Percentiles rank a stretch among this genome's conserved stretches.
phyloP scores from a whole-genome alignment of 257 asterid genomes.

The Penstemon eatonii region DNA sequence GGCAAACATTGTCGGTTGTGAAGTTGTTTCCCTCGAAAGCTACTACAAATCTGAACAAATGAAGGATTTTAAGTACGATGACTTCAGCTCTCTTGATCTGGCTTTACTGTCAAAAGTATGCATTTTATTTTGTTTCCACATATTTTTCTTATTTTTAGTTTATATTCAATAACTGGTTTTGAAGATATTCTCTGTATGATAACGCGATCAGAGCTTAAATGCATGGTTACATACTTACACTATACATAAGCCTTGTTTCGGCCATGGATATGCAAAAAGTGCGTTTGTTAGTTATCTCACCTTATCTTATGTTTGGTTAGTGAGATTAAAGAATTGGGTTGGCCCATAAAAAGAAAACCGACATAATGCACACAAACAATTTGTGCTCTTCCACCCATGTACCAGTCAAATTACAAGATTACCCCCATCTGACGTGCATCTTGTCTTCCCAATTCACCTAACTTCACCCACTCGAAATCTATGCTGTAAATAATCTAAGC shows the following conservation, averaged over 20 bases:
- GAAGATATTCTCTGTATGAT: conserved; percentile 20
- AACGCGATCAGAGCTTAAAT: conserved; percentile 17
- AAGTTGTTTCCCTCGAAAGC: conserved; percentile 97
- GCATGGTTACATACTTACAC: conserved; percentile 15
- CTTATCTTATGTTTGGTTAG: too few relatives aligned
- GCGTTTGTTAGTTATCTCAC: too few relatives aligned
- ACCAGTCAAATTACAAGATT: too few relatives aligned
- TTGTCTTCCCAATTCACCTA: too few relatives aligned
- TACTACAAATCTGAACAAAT: conserved; percentile 83
- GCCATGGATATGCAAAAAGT: neutral
- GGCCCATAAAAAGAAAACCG: too few relatives aligned
- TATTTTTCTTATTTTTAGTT: conserved; percentile 16
- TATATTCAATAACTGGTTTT: neutral
- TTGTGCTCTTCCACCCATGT: too few relatives aligned
- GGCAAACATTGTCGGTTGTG: conserved; percentile 99
- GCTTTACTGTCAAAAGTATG: conserved; percentile 86
- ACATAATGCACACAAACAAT: too few relatives aligned
- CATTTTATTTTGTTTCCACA: conserved; percentile 26
- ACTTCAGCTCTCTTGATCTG: conserved; percentile 93
- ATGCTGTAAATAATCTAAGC: too few relatives aligned
- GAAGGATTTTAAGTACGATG: conserved; percentile 90
- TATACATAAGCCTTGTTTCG: neutral
- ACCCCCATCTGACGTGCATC: too few relatives aligned
- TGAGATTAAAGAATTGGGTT: too few relatives aligned
- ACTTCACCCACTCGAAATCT: too few relatives aligned